Evolutionary conservation across 2,329 filamentous ascomycete genomes (phyloP), one percentile per base, ranked within the genome.

Genomic region (Ceratocystis eucalypticola): DNA sequence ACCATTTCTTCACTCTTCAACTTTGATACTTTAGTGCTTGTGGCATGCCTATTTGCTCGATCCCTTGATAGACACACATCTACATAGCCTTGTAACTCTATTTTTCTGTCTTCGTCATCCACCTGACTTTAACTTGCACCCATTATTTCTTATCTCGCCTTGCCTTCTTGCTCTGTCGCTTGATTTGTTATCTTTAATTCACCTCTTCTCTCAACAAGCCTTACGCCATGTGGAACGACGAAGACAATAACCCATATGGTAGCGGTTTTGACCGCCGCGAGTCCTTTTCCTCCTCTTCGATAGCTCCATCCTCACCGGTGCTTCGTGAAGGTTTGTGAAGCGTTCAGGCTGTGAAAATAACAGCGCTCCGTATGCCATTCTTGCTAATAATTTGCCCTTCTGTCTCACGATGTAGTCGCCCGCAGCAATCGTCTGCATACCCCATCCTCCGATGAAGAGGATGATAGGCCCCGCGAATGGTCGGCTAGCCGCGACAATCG

Each of bases 201-300:
- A 4, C 48, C 25, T 44, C 12, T 20, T 57, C 15, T 59, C 61
- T 45, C 66, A 61, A 41, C 41, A 45, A 25, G 25, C 66, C 41
- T 65, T 65, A 72, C 71, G 48, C 63, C 28, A 97, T 97, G 93
- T 97, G 93, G 93, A 95, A 96, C 82, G 92, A 97, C 80, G 93
- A 97, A 78, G 91, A 97, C 74, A 97, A 97, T 78, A 97, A 97
- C 75, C 93, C 93, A 4, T 96, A 97, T 74, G 92, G 91, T 70
- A 84, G 81, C 72, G 93, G 90, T 76, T 96, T 96, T 79, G 89
- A 94, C 75, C 88, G 89, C 72, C 86, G 89, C 72, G 89, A 95
- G 76, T 89, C 89, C 69, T 85, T 88, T 74, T 82, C 85, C 59
- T 90, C 87, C 33, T 87, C 61, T 48, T 65, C 87, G 41, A 79